Percentiles rank a stretch among this genome's conserved stretches.
Evolutionary conservation across 169 alveolate species (phyloP).

Genomic region (Cryptosporidium canis): DNA sequence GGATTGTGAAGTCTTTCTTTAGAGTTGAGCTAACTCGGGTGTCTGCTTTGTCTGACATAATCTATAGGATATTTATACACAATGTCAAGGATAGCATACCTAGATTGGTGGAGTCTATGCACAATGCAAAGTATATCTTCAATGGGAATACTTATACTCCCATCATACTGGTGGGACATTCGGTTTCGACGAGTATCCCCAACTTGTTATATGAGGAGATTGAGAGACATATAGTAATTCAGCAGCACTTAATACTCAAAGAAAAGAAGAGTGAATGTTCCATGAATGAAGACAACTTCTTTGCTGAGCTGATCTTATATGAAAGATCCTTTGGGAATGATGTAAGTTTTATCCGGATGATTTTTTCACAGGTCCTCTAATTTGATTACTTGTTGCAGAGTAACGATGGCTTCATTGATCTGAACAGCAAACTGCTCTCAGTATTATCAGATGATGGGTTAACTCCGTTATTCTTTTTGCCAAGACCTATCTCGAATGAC

Average conservation of each 20-base stretch:
- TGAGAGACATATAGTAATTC: conserved; percentile 37
- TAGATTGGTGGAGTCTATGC: background rate
- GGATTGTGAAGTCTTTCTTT: no score
- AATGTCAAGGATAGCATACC: conserved; percentile 42
- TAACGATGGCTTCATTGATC: conserved; percentile 54
- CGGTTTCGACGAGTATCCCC: background rate
- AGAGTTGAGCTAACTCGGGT: no score
- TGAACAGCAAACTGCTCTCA: conserved; percentile 38
- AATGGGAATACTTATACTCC: conserved; percentile 1
- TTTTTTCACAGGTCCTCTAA: background rate
- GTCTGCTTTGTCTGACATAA: no score
- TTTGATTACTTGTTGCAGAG: background rate
- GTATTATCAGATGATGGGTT: conserved; percentile 36
- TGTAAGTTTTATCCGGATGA: conserved; percentile 32
- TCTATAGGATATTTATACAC: conserved; percentile 15
- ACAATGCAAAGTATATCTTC: conserved; percentile 32
- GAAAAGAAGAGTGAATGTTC: background rate
- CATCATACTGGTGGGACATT: conserved; percentile 3
- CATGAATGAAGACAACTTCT: conserved; percentile 35
- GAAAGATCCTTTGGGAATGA: conserved; percentile 53
- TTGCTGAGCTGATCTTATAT: conserved; percentile 42
- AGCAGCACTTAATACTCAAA: conserved; percentile 12
- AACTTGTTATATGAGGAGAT: conserved; percentile 35
- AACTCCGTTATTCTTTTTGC: conserved; percentile 56
- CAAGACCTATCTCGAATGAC: conserved; percentile 56